Conservation (phyloP, 345 rosid genomes). For the Heritiera littoralis region DNA sequence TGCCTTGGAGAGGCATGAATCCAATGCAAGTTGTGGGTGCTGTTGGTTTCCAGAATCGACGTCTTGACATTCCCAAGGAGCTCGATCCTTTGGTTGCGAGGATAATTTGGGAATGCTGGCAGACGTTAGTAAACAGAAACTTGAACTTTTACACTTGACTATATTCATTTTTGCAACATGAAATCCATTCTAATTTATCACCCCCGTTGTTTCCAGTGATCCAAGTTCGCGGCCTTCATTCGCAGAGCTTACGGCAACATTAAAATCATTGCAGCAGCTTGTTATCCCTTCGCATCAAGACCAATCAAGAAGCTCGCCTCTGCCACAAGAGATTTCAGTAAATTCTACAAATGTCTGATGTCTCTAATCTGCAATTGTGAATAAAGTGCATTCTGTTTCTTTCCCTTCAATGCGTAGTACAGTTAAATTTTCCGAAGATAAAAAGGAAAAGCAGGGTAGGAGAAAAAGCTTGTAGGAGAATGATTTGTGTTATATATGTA, state of each 20-base stretch:
- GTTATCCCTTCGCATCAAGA: conserved; percentile 54
- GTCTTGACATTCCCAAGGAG: conserved; percentile 96
- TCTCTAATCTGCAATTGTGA: conserved; percentile 38
- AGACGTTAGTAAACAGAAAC: conserved; percentile 57
- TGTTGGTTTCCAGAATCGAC: conserved; percentile 95
- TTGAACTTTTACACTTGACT: neutral
- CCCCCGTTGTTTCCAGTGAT: conserved; percentile 51
- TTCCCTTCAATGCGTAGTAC: conserved; percentile 17
- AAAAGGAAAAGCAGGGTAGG: neutral
- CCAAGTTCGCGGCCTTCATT: conserved; percentile 92
- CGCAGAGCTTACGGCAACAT: conserved; percentile 66
- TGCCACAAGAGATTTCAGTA: conserved; percentile 57
- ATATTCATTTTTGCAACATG: neutral
- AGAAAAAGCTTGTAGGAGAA: neutral
- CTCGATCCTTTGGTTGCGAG: conserved; percentile 85
- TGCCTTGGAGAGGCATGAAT: conserved; percentile 99
- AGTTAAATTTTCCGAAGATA: conserved; percentile 9
- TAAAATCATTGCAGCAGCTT: conserved; percentile 84
- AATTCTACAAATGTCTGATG: conserved; percentile 42
- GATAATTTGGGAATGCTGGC: conserved; percentile 95
- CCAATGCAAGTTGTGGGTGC: conserved; percentile 99
- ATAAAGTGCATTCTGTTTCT: conserved; percentile 30
- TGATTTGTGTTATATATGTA: conserved; percentile 29
- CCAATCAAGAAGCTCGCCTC: conserved; percentile 48
- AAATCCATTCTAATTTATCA: conserved; percentile 11